Evolutionary conservation across 352 stramenopile species (phyloP), one percentile per base, ranked within the genome.

Genomic region (Sclerospora graminicola): DNA sequence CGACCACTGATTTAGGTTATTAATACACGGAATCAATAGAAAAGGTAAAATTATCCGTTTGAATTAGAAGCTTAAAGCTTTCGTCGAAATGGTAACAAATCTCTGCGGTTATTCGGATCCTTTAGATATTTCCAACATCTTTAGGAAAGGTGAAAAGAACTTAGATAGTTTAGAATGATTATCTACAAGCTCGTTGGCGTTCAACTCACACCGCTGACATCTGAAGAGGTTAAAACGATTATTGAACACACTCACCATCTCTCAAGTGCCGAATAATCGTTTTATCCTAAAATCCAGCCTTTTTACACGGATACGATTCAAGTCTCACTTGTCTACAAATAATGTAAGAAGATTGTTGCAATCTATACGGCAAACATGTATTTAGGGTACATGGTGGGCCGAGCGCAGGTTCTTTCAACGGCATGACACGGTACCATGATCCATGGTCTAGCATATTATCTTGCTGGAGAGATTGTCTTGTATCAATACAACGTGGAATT

Each of bases 321-420:
- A 36, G 84, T 96, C 33, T 91, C 85, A 24, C 60, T 70, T 34
- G 65, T 68, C 26, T 87, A 97, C 51, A 77, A 69, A 36, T 44
- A n/a, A n/a, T 97, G 5, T 96, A n/a, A n/a, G n/a, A n/a, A n/a
- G n/a, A 95, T 60, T 88, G 82, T 51, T 84, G 84, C 14, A 88
- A 88, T 33, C 82, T 80, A 21, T 67, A 83, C 21, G 81, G 81
- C 38, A 93, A 90, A 52, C 84, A 86, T 4, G 91, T 93, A 24
- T 73, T 98, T n/a, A 87, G 97, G 57, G 75, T 97, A 18, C 93
- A 98, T 59, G 93, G 93, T 20, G 93, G 93, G 1, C 93, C 93
- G 0, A 91, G 93, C 8, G 83, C 80, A 1, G 90, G 84, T 26
- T 97, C 86, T 63, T 85, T 66, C 23, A 68, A 83, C 0, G 71